Base-by-base conservation (phyloP, 2,329 filamentous ascomycete genomes). In the Cladophialophora immunda region DNA sequence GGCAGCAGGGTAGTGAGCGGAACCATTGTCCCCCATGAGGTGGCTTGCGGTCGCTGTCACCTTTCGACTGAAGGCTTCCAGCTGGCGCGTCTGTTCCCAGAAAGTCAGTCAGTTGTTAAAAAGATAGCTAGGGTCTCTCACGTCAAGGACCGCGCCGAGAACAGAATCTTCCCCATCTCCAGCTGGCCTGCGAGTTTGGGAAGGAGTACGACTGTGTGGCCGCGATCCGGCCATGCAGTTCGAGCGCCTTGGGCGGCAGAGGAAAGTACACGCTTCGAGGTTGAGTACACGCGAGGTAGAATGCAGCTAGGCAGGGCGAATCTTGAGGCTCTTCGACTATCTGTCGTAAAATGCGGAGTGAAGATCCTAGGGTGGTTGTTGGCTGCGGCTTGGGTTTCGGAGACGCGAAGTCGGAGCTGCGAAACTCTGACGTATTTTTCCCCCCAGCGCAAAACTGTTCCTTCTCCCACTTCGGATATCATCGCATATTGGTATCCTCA, bases 1-100 rank as follows among this genome's bases (percentile, higher is more conserved):
- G 70, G 95, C 94, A 80, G 85, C 89, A 76, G 95, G 90, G 80
- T 97, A 98, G 79, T 93, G 90, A 75, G 77, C 84, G 77, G 81
- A 85, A 74, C 75, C 83, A 73, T 77, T 84, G 79, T 79, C 80
- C 53, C 87, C 90, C 75, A 98, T 97, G 72, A 99, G 85, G 79
- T 97, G 93, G 75, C 89, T 92, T 64, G 95, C 95, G 22, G 95
- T 98, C 30, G 93, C 93, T 32, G 94, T 95, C 70, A 98, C 93
- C 81, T 97, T 99, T 76, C 94, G 90, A 72, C 93, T 89, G 80
- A 99, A 97, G 63, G 92, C 92, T 81, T 97, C 94, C 74, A 98
- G 83, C 71, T 95, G 92, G 74, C 93, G 91, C 63, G 92, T 89
- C 93, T 97, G 73, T 59, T 32, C 19, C 56, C 36, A 54, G 59